Base-by-base conservation (phyloP, 2,329 filamentous ascomycete genomes). In the Thelonectria olida region DNA sequence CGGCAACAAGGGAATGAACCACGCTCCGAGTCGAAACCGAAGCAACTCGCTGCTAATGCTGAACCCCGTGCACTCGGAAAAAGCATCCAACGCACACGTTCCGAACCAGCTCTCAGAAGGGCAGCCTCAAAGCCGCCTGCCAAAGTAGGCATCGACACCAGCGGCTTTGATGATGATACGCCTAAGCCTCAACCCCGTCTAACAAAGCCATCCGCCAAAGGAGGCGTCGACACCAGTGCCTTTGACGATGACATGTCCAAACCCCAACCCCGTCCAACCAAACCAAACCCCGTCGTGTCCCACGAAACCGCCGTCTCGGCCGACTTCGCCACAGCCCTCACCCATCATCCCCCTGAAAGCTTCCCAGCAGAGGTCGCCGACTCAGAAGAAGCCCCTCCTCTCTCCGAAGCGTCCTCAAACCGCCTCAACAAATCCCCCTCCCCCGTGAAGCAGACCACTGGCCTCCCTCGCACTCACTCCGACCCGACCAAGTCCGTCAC, bases 281-380 rank as follows among this genome's bases (percentile, higher is more conserved):
- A 47, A 23, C n/a, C 50, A 2, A 36, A 47, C 23, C 25, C 47
- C 17, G 34, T 54, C 5, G 20, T 62, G 2, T 61, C 66, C 22
- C 54, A 66, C 6, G 71, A 76, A 22, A 68, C 71, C 2, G 61
- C 65, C 23, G 71, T 72, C 10, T 75, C 76, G 2, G 73, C 76
- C n/a, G 77, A 78, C 22, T 82, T 80, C 47, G 73, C 78, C 19
- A 81, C 80, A 2, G 79, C 80, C 22, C 76, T 69, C n/a, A 80
- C 78, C 3, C 77, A 80, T 17, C 75, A 73, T 25, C 61, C 25
- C 10, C 38, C 50, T 34, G 50, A 53, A 13, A 53, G 50, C 17
- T 42, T 53, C 15, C 25, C 53, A 10, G 70, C 74, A 19, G 62
- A 74, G 2, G 45, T 38, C 15, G 31, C 22, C 6, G 59, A 74